Evolutionary conservation across 306 rosid genomes (phyloP), one percentile per base, ranked within the genome.

Genomic region (Vigna trinervia): DNA sequence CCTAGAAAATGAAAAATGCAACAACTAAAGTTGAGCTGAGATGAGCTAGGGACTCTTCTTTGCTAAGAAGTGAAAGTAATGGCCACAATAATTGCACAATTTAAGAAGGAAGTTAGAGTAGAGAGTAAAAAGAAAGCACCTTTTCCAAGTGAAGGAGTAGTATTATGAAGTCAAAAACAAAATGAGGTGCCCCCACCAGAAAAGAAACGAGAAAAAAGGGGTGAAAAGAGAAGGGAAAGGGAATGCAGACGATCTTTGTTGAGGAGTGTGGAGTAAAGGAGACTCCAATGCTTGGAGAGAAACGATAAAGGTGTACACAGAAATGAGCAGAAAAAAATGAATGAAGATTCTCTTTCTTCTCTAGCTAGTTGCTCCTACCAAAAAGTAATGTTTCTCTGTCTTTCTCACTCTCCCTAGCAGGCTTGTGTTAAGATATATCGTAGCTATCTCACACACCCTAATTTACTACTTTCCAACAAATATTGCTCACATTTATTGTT

Each of bases 101-200:
- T 74, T 52, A 53, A 75, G 79, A 74, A 52, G 53, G 34, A 22
- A 64, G 56, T 54, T 53, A 46, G 53, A 66, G 36, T 17, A 73
- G 84, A 79, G 64, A 46, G 14, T 0, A 63, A 15, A 22, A 60
- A 75, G 65, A 88, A 89, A 82, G 86, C 69, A 85, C 89, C 96
- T 89, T 92, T 82, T 26, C 26, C 14, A 5, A 59, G 65, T 28
- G 39, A 59, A 58, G 64, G n/a, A 12, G 61, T 11, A 57, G 38
- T 58, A 10, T 59, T 60, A 60, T 14, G 67, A 74, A 91, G 91
- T 89, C 84, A 87, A 85, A 77, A 85, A 75, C 71, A 80, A 73
- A 74, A 36, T 47, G 81, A 83, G 64, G 70, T 69, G 78, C 81
- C 91, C 80, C 80, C 56, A 51, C 56, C 10, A 9, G 20, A 19